These are phyloP conservation scores for Botrytis hyacinthi DNA, from an alignment of 2,329 filamentous ascomycete genomes.

Conservation along the genomic window DNA sequence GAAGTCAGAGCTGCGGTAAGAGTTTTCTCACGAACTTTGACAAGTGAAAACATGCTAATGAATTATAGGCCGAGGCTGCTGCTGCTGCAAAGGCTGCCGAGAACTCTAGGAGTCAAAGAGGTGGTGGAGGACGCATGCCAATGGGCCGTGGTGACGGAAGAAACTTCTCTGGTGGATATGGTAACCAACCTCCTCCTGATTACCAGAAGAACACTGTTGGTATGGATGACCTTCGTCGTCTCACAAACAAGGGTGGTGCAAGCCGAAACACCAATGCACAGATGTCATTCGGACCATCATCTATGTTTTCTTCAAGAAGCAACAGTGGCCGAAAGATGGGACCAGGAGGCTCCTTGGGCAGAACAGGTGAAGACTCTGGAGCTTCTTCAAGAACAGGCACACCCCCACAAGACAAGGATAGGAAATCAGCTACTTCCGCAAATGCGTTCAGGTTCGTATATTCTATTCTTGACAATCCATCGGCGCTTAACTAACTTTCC, in stretches of 20 bases:
- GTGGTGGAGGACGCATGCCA: constrained; percentile 66
- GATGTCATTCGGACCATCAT: constrained; percentile 71
- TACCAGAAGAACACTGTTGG: constrained; percentile 77
- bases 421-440: constrained; percentile 64
- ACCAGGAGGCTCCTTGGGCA: constrained; percentile 68
- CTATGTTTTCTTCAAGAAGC: constrained; percentile 84
- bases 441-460: constrained; percentile 88
- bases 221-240: constrained; percentile 85
- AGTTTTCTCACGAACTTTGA: constrained; percentile 24
- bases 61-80: constrained; percentile 61
- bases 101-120: constrained; percentile 56
- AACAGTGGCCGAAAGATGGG: constrained; percentile 83
- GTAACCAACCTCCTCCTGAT: constrained; percentile 68
- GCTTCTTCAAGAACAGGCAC: constrained; percentile 88
- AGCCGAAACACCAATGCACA: constrained; percentile 61
- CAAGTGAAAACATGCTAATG: constrained; percentile 32
- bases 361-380: constrained; percentile 79
- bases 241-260: constrained; percentile 60
- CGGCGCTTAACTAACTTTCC: constrained; percentile 33
- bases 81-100: constrained; percentile 82
- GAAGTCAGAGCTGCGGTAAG: constrained; percentile 80
- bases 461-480: not conserved
- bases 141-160: constrained; percentile 85
- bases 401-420: constrained; percentile 68
- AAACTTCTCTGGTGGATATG: constrained; percentile 72